Base-by-base conservation (phyloP, 176 grass and related monocot genomes). In the Avena sativa region DNA sequence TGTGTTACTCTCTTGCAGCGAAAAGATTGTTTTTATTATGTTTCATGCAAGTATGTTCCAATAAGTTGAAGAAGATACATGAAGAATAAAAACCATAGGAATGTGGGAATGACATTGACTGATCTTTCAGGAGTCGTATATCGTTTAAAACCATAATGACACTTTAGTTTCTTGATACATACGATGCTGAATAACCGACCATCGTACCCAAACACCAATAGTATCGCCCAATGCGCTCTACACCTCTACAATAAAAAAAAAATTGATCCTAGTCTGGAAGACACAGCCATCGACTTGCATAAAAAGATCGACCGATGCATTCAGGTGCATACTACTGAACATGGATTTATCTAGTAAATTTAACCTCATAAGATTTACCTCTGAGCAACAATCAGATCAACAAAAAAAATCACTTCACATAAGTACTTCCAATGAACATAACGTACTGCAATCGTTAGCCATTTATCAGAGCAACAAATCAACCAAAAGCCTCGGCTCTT, bases 381-480 rank as follows among this genome's bases (percentile, higher is more conserved):
- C 20, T 73, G 70, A 13, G 43, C 43, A 47, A 72, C 40, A 30
- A 30, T 65, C 1, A 73, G 40, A 73, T 73, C 20, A 3, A 47
- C 67, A 38, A 20, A 70, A 15, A 70, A 70, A 8, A 19, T 17
- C 32, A 40, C 3, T 69, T 38, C 7, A 9, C 8, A 40, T 69
- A 69, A 1, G 34, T 68, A 36, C 30, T 69, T 38, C 2, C 34
- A 71, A 71, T 61, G 59, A 61, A 61, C 59, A 61, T 61, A 61
- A 3, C 21, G 8, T 60, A 60, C 58, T 60, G 58, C 8, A n/a
- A 25, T 61, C 9, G 59, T 61, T 61, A 61, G n/a, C n/a, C n/a
- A 61, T 61, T 61, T 61, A 61, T 61, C n/a, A 61, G 9, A 61
- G 59, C n/a, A 61, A 61, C 63, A 66, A 66, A 66, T 66, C 26